Evolutionary conservation across 495 filamentous ascomycete genomes (phyloP), one percentile per base, ranked within the genome.

Genomic region (Aspergillus indologenus): DNA sequence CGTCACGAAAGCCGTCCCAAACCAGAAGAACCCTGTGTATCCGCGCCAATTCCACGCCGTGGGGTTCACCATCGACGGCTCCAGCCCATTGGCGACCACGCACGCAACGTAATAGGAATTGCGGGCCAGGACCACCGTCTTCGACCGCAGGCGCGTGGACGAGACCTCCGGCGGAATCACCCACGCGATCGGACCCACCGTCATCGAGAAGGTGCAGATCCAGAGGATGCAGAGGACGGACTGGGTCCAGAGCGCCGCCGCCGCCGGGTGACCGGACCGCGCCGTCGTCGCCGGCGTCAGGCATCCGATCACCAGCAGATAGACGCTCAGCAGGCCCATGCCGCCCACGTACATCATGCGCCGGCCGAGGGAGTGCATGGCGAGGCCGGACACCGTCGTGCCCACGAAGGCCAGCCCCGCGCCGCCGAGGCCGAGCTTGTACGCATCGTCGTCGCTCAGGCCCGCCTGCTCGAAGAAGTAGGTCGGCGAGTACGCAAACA

Each of bases 291-390:
- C 56, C 14, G 74, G 64, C 0, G 70, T 61, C 18, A 76, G 58
- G 45, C 71, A 70, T 12, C 76, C 78, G 22, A 75, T 75, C 51
- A 77, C 68, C 42, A 80, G 45, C 18, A 85, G 72, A 15, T 78
- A 60, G 18, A 71, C 51, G 14, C 69, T 67, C 67, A 83, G 77
- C 9, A 66, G 40, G 24, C 67, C 43, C 60, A 78, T 69, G 8
- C 85, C 83, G n/a, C 62, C 63, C 24, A 84, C 69, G 58, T 83
- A 82, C 24, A 86, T 73, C 9, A 69, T 72, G 18, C 81, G 78
- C 9, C 83, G 73, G 6, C 83, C 83, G 29, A 77, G 60, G 8
- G 59, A 22, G 3, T 42, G 44, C 64, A 85, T 77, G 18, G 85
- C 61, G 42, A 79, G 75, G 82, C 81, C 84, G 18, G 79, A 80